Conservation (phyloP, 1,139 yeast species). For the Pichia sp. region DNA sequence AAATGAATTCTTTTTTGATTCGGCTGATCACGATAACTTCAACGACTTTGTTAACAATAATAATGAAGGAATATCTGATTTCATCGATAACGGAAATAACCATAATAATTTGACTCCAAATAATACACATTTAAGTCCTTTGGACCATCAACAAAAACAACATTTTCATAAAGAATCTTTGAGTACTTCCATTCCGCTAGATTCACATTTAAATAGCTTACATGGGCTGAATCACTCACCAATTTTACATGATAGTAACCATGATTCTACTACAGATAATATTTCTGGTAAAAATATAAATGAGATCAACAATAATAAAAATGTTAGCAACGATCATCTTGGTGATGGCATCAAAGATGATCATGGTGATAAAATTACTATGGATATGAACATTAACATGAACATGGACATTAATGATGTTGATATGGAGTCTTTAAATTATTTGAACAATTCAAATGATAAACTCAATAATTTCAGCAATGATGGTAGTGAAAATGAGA, state of each 20-base stretch:
- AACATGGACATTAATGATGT: not conserved
- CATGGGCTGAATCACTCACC: not conserved
- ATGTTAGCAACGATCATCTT: not conserved
- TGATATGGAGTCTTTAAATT: not conserved
- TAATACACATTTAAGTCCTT: not conserved
- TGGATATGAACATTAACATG: not conserved
- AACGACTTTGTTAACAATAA: conserved; percentile 1
- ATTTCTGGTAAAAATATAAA: not conserved
- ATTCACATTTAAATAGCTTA: not conserved
- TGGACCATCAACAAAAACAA: not conserved
- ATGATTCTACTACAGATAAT: not conserved
- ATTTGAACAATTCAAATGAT: not conserved
- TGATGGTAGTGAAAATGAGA: not conserved
- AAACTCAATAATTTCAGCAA: not conserved
- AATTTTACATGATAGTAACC: not conserved
- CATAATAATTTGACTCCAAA: not conserved
- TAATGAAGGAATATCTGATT: not conserved
- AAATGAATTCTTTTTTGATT: conserved; percentile 4
- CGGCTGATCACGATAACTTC: conserved; percentile 1
- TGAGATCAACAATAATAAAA: not conserved
- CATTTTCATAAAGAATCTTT: not conserved
- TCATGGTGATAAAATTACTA: conserved; percentile 2
- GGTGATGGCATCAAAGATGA: not conserved
- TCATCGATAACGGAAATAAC: not conserved
- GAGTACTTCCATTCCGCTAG: not conserved